Base-by-base conservation (phyloP, 805 yeast genomes). In the Zygotorulaspora sp. region DNA sequence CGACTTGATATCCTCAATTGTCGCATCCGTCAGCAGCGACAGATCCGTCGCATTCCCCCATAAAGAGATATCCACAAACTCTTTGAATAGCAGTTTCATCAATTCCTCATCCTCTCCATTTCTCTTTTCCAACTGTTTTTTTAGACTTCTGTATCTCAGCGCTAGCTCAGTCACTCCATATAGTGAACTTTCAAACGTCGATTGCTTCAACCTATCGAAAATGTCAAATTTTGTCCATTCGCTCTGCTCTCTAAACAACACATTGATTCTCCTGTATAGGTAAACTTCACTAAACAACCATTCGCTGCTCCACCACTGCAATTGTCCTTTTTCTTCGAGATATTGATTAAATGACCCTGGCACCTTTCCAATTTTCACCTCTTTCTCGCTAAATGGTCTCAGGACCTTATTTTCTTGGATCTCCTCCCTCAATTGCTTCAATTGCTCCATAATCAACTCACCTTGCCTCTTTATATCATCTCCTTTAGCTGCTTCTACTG, bases 1-100 rank as follows among this genome's bases (percentile, higher is more conserved):
- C 5, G 90, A 78, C 61, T 86, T 83, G 53, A 92, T 83, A 48
- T 92, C 96, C 32, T 89, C 96, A 19, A 87, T 59, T 6, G 88
- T 78, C n/a, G 90, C 87, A 42, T 85, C 88, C 3, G 94, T 89
- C 45, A 92, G 70, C 37, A 94, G 67, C 0, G 97, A 87, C 55
- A 92, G 72, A 62, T 92, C 99, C 3, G 97, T 86, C 13, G 97
- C 97, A 62, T 92, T 92, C 18, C 99, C 99, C 99, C 99, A 92
- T 37, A 92, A 65, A 0, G 96, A 85, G 38, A 90, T 76, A 57
- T 88, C 95, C 29, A 84, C 64, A 45, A 89, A 83, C 58, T 92
- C 99, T 44, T 71, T 75, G 68, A 88, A 89, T 30, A 87, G 65
- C 9, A 81, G 50, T 43, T 69, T 60, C 45, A 80, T 60, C 0